Base-by-base conservation (phyloP, 371 early-diverging fungal genomes). In the Coemansia sp. region DNA sequence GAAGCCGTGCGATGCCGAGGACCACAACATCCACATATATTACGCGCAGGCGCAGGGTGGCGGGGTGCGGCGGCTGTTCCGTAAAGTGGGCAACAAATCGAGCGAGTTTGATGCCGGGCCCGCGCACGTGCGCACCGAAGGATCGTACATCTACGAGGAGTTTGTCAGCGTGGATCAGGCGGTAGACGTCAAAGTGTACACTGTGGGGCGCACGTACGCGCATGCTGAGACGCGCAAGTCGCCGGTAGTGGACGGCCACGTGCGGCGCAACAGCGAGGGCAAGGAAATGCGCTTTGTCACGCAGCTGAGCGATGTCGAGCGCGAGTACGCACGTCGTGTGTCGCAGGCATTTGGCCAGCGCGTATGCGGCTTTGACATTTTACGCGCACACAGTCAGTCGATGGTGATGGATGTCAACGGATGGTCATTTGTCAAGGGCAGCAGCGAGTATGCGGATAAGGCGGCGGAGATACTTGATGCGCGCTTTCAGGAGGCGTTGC, bases 351-450 rank as follows among this genome's bases (percentile, higher is more conserved):
- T 99, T 79, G 92, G 93, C 42, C 95, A 94, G 69, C 83, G 86
- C 5, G 92, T 99, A 1, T 99, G 99, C 71, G 99, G 99, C 0
- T 91, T 98, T 61, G 99, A 99, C 78, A 77, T 98, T 26, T 77
- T 99, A 56, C 88, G 99, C 5, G 87, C 87, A 2, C 77, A 80
- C 50, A 94, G 95, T 10, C 82, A 85, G 66, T 93, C 95, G 4
- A 93, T 89, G 77, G 96, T 98, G 8, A 97, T 99, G 70, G 99
- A 99, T 77, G 98, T 99, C 57, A 99, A 99, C 68, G 99, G 99
- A 8, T 99, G 99, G 99, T 94, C 94, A 33, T 99, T 99, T 82
- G 99, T 99, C 54, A 99, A 99, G 78, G 96, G 95, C 59, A 95
- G 91, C 69, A 88, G 90, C 51, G 83, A 86, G 16, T 99, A 99